These are phyloP conservation scores for Pythium myriotylum DNA, from an alignment of 352 stramenopile genomes.

Conservation along the genomic window DNA sequence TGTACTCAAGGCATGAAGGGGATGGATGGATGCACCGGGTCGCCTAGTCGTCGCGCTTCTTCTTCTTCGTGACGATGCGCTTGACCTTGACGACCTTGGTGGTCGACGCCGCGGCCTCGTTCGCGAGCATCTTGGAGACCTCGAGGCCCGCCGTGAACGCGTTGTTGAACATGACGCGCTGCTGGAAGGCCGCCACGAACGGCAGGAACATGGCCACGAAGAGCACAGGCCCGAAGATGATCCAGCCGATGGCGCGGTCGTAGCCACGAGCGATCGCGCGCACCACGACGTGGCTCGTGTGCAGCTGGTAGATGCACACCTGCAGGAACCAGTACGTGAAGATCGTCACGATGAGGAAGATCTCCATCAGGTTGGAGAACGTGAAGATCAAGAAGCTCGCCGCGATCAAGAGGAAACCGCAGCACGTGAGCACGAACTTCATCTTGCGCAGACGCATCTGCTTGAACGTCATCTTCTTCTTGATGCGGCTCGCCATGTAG, in stretches of 20 bases:
- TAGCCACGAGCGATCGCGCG: constrained; percentile 27
- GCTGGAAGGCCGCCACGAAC: constrained; percentile 44
- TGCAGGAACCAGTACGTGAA: constrained; percentile 39
- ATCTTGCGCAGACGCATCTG: constrained; percentile 41
- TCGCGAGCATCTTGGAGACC: constrained; percentile 44
- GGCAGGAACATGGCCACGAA: constrained; percentile 50
- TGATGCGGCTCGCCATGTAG: constrained; percentile 33
- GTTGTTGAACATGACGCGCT: constrained; percentile 62
- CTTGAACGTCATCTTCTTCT: constrained; percentile 47
- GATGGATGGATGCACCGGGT: background rate
- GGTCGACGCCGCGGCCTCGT: constrained; percentile 32
- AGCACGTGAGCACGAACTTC: constrained; percentile 37
- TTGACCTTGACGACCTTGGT: constrained; percentile 38
- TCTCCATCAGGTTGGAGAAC: constrained; percentile 37
- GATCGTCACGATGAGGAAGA: constrained; percentile 28
- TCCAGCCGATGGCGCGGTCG: constrained; percentile 36
- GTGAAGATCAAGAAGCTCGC: constrained; percentile 31
- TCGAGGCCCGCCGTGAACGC: constrained; percentile 70
- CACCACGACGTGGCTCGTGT: constrained; percentile 34
- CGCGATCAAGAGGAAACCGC: constrained; percentile 25
- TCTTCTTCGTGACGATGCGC: constrained; percentile 34
- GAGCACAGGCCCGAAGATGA: constrained; percentile 42
- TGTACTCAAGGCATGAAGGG: background rate
- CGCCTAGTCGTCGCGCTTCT: constrained; percentile 31
- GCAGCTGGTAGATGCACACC: constrained; percentile 34